These are phyloP conservation scores for Fusarium nisikadoi DNA, from an alignment of 2,329 filamentous ascomycete species.

Conservation along the genomic window DNA sequence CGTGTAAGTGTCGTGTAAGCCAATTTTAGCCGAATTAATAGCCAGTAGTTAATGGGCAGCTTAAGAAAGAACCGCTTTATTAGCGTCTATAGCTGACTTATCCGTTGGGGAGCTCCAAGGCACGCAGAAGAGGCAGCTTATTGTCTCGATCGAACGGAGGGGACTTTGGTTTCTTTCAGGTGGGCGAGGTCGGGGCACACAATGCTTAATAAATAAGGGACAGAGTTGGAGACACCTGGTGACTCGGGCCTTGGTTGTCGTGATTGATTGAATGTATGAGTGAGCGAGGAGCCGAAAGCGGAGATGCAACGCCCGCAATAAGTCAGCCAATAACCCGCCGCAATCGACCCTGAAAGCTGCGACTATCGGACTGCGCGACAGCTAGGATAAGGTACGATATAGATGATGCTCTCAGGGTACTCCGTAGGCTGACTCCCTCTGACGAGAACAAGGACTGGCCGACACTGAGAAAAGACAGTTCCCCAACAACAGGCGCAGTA, in stretches of 20 bases:
- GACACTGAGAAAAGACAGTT: conserved; percentile 21
- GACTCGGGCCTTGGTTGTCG: conserved; percentile 42
- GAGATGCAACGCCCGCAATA: conserved; percentile 39
- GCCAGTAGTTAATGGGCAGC: conserved; percentile 9
- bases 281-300: conserved; percentile 46
- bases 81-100: conserved; percentile 23
- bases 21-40: conserved; percentile 32
- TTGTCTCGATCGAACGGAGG: conserved; percentile 2
- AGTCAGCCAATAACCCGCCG: conserved; percentile 37
- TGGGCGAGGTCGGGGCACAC: conserved; percentile 42
- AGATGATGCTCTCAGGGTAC: conserved; percentile 34
- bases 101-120: conserved; percentile 10
- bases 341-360: conserved; percentile 40
- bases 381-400: conserved; percentile 15
- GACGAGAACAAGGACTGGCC: conserved; percentile 33
- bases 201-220: conserved; percentile 40
- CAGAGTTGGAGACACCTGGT: conserved; percentile 38
- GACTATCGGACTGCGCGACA: conserved; percentile 41
- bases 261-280: conserved; percentile 36
- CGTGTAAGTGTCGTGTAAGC: conserved; percentile 40
- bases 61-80: conserved; percentile 25
- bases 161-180: conserved; percentile 1
- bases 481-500: conserved; percentile 18
- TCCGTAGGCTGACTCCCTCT: conserved; percentile 26
- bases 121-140: neutral